Evolutionary conservation across 257 asterid species (phyloP), one percentile per base, ranked within the genome.

Genomic region (Forsythia suspensa): DNA sequence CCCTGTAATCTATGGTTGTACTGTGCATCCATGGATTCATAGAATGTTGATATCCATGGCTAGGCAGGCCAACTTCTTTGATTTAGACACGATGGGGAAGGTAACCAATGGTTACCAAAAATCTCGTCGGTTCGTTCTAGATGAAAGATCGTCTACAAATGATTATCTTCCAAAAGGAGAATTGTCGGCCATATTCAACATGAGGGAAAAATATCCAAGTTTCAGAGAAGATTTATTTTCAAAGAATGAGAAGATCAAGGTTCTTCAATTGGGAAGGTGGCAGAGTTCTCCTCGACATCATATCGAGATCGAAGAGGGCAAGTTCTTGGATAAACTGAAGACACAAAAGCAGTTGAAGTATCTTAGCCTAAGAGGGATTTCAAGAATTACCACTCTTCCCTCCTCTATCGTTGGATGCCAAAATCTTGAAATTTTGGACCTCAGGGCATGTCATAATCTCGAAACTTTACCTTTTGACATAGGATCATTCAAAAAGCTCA

Each of bases 201-300:
- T 89, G 59, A 75, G 80, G 2, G 92, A 86, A 73, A 65, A 71
- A 4, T 74, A 72, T 39, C 84, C 86, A 5, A 90, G 83, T 6
- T 83, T 85, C 82, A 82, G 71, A 44, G 70, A 51, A 0, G 73
- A 82, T 0, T 86, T 90, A 89, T 84, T 89, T 71, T 40, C 70
- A 9, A 67, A 37, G 81, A 83, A 85, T 89, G 71, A 9, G 69
- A 89, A 89, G 57, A 71, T 87, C 38, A 84, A 81, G 37, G 6
- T 87, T n/a, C 84, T 89, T 3, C 66, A 85, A 55, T 40, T 89
- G 61, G 92, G 90, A 34, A 82, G 89, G 21, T 89, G 92, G 92
- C 67, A 63, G 68, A 80, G 72, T 0, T 57, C 55, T 8, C 85
- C 84, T 5, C 76, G 76, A 5, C 73, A 80, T 57, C 90, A 87